Evolutionary conservation across 2,329 filamentous ascomycete genomes (phyloP), one percentile per base, ranked within the genome.

Genomic region (Talaromyces sp.): DNA sequence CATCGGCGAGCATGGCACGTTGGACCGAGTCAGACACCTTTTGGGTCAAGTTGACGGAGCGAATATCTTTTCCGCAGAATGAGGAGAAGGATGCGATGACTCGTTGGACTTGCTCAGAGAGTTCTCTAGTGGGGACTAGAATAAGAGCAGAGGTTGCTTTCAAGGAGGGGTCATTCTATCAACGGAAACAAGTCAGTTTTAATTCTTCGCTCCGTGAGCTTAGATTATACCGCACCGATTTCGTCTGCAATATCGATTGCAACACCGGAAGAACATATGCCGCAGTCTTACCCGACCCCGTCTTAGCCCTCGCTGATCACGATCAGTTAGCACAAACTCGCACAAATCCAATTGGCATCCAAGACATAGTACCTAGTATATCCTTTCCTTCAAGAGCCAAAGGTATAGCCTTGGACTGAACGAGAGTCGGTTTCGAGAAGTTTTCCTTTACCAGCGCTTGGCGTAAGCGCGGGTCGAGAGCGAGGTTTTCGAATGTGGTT

Each of bases 221-320:
- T 4, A 41, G 7, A 8, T 8, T 5, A 56, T 58, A 11, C 73
- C 75, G 64, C 77, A 89, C 87, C 71, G 85, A 79, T 79, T 97
- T 97, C 69, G 87, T 87, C 74, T 90, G 91, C 64, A 99, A 81
- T 67, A 97, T 91, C 41, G 87, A 86, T 70, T 97, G 90, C 17
- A 99, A 80, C n/a, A 97, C 85, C 1, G 95, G 95, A 49, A 99
- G 84, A 7, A 97, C 82, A 75, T 98, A 98, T 59, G 95, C 94
- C n/a, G 92, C 92, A 11, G 95, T 99, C 84, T 99, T 99, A 70
- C 95, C 95, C 3, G 93, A 97, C 13, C 95, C 95, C 5, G 95
- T 98, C 78, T 94, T 96, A 43, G 94, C 92, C 74, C 94, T 93
- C 63, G 93, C 93, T 84, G 67, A 27, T 50, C 25, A 50, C 67